Base-by-base conservation (phyloP, 2,329 filamentous ascomycete species). In the Cladobotryum mycophilum region DNA sequence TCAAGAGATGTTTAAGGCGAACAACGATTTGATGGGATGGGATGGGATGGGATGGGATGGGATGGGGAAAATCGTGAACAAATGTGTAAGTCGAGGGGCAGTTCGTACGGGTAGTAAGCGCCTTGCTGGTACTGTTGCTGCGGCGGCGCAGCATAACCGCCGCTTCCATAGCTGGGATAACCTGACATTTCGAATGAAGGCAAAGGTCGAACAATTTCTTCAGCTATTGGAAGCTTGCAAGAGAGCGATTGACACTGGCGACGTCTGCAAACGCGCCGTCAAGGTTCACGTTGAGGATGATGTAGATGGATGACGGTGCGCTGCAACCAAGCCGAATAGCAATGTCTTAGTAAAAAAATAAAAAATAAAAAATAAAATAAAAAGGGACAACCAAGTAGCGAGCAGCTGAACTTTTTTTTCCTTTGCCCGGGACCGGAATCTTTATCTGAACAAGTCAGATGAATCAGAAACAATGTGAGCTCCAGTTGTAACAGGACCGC, bases 41-140 rank as follows among this genome's bases (percentile, higher is more conserved):
- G n/a, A n/a, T n/a, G n/a, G n/a, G n/a, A n/a, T n/a, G n/a, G n/a
- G n/a, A n/a, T n/a, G n/a, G n/a, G n/a, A n/a, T n/a, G n/a, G 8
- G 47, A 40, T 49, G 45, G 46, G 48, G 47, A 35, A 50, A 50
- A 30, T 4, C 25, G 8, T 30, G 25, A 30, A 8, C 4, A 3
- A 4, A 30, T 30, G 25, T 30, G 63, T 53, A 63, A 60, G 54
- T 63, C 61, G 53, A 60, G 60, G 47, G 66, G 63, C 61, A 22
- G 41, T 22, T 22, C 71, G 58, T 75, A 80, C 74, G 76, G 79
- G 62, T 76, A 76, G 22, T 38, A 18, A 58, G 68, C 64, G 53
- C 65, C 66, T 56, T 68, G 67, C 55, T 76, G 49, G 35, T 51
- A 48, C 34, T 53, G 45, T n/a, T 41, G 52, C 45, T 53, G 52